Conservation (phyloP, 768 basidiomycete species). For the Xerocomellus intermedius region DNA sequence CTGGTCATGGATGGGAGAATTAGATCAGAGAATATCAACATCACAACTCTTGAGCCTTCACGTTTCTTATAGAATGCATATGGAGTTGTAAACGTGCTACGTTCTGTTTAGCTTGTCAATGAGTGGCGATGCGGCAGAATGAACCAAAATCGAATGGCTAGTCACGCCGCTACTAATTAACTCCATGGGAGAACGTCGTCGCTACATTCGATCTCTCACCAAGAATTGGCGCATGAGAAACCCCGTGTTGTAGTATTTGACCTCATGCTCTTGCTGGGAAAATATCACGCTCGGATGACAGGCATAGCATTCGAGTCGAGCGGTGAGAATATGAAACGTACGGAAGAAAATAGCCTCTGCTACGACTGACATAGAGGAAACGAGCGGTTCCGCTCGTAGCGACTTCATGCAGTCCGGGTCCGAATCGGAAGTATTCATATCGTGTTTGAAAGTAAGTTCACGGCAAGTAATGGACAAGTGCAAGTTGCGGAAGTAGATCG, state of each 20-base stretch:
- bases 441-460: background rate
- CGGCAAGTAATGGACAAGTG: background rate
- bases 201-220: no score
- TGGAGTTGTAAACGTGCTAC: background rate
- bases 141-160: no score
- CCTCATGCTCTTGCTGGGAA: background rate
- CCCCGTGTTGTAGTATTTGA: no score
- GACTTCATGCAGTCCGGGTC: background rate
- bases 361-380: no score
- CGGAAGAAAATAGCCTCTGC: no score
- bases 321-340: background rate
- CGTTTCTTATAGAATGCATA: conserved; percentile 29
- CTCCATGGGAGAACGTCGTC: no score
- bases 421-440: conserved; percentile 8
- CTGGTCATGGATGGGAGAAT: conserved; percentile 67
- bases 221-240: no score
- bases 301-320: no score
- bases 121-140: no score
- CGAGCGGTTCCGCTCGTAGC: background rate
- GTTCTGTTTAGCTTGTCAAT: background rate
- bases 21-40: conserved; percentile 52
- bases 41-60: conserved; percentile 47
- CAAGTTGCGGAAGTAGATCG: conserved; percentile 21
- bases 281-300: background rate
- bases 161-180: no score